Evolutionary conservation across 495 filamentous ascomycete genomes (phyloP).

Genomic region (Xylaria acuta): DNA sequence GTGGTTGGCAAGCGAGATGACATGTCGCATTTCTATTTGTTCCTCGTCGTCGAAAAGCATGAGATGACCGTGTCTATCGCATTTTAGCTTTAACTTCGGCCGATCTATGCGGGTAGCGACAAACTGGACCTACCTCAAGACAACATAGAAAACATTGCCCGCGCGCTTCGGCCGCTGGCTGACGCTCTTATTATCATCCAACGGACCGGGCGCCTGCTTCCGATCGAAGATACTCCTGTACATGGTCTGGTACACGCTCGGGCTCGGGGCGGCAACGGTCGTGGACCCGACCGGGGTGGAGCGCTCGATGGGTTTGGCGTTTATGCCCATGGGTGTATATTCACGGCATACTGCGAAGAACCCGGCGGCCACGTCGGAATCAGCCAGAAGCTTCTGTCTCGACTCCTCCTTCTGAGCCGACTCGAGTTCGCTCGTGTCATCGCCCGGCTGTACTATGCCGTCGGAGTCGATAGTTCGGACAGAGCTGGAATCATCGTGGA

Average conservation of each 20-base stretch:
- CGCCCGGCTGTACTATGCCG: slow-evolving; percentile 55
- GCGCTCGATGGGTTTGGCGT: slow-evolving; percentile 89
- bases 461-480: slow-evolving; percentile 35
- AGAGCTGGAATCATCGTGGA: slow-evolving; percentile 43
- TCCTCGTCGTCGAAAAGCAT: slow-evolving; percentile 94
- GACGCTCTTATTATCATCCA: slow-evolving; percentile 52
- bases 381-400: slow-evolving; percentile 53
- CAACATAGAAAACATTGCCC: slow-evolving; percentile 92
- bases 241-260: slow-evolving; percentile 97
- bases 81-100: slow-evolving; percentile 1
- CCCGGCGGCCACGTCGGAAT: slow-evolving; percentile 86
- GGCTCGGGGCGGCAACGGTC: slow-evolving; percentile 72
- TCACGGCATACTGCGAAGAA: slow-evolving; percentile 96
- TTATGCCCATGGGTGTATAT: slow-evolving; percentile 87
- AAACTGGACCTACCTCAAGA: slow-evolving; percentile 68
- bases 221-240: slow-evolving; percentile 95
- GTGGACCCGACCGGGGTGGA: slow-evolving; percentile 78
- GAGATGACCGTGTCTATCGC: slow-evolving; percentile 82
- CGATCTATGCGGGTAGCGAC: neutral
- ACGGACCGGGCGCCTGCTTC: slow-evolving; percentile 60
- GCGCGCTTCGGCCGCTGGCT: slow-evolving; percentile 73
- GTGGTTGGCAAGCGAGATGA: slow-evolving; percentile 89
- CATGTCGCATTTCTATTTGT: slow-evolving; percentile 93
- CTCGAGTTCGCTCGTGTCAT: slow-evolving; percentile 54
- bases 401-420: slow-evolving; percentile 52